Evolutionary conservation across 2,329 filamentous ascomycete genomes (phyloP), one percentile per base, ranked within the genome.

Genomic region (Epichloe bromicola): DNA sequence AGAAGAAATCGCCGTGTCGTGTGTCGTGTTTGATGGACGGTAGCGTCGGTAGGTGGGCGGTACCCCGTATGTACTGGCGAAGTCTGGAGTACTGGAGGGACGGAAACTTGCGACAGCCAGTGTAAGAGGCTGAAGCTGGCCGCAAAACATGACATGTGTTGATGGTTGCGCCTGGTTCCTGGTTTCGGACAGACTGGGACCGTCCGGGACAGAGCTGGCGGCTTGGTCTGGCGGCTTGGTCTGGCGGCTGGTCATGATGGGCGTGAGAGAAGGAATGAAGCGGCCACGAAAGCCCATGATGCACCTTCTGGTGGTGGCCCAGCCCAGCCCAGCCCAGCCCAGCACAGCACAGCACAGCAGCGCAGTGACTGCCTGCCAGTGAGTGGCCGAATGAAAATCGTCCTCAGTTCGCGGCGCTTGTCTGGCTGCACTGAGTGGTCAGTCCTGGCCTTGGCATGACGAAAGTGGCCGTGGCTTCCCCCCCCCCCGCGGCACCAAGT

Each of bases 381-480:
- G 23, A 30, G 26, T 30, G 26, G 26, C 26, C 26, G 8, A 30
- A 30, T 10, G 8, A 30, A 30, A 30, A 30, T 30, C 26, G 26
- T 11, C 45, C 41, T 53, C 53, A 55, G 53, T 45, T 51, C 53
- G 53, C 56, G 58, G 59, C 59, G 59, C 59, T 61, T 61, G 26
- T 10, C 26, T 30, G 26, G 8, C 26, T 26, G 23, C 23, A 7
- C 23, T 30, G 7, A 30, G 26, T 30, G 26, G 26, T 10, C 26
- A 30, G 26, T 30, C 26, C 26, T 10, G 26, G 26, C 26, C 23
- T 30, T 30, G 26, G 26, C 26, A 30, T 30, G 23, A 8, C 23
- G 23, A 7, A 8, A 26, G 23, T 26, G 23, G 23, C 23, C 8
- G 23, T 26, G 23, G 23, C 23, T 26, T 26, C 6, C 23, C 23